Conservation (phyloP, 176 grass and related monocot genomes). For the Oryza brachyantha region DNA sequence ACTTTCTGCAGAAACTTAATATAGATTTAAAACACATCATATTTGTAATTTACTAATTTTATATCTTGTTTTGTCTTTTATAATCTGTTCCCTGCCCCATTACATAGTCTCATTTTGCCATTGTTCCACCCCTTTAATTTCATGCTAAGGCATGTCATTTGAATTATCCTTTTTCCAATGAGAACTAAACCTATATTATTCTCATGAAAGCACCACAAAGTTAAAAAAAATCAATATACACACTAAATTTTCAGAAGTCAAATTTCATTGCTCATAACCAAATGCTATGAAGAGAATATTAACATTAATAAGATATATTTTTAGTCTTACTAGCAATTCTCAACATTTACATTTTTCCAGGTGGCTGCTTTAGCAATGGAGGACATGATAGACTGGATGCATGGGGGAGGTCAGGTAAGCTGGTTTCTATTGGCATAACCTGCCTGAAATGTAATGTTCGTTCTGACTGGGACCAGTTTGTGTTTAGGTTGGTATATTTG, state of each 20-base stretch:
- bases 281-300: not conserved
- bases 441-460: slow-evolving; percentile 36
- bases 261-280: slow-evolving; percentile 10
- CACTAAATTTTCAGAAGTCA: slow-evolving; percentile 12
- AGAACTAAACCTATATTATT: not conserved
- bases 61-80: not conserved
- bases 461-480: slow-evolving; percentile 28
- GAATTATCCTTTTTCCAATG: not conserved
- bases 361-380: slow-evolving; percentile 98
- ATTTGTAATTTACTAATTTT: slow-evolving; percentile 8
- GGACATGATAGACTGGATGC: slow-evolving; percentile 98
- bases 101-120: not conserved
- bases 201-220: not conserved
- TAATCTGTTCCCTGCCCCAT: not conserved
- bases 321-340: slow-evolving; percentile 27
- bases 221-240: slow-evolving; percentile 5
- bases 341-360: slow-evolving; percentile 37
- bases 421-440: slow-evolving; percentile 20
- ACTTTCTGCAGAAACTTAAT: not conserved
- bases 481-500: slow-evolving; percentile 94
- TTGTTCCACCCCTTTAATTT: not conserved
- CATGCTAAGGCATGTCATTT: not conserved
- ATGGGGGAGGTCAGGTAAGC: slow-evolving; percentile 87
- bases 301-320: slow-evolving; percentile 7
- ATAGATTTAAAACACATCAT: not conserved